Evolutionary conservation across 257 asterid species (phyloP), one percentile per base, ranked within the genome.

Genomic region (Primulina huaijiensis): DNA sequence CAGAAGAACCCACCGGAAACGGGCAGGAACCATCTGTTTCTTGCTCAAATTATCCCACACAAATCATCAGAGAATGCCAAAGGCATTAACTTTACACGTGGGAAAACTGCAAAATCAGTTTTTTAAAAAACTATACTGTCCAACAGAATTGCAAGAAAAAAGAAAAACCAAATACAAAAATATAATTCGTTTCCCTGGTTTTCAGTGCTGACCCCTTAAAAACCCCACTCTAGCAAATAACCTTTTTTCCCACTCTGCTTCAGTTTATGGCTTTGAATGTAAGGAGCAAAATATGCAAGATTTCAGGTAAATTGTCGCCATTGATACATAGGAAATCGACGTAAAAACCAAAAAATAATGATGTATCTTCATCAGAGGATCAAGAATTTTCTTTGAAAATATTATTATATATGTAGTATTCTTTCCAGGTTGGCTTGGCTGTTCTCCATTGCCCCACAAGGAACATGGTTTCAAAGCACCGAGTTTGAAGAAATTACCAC

Each of bases 51-150:
- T 53, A 82, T 78, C 72, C 75, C 70, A 67, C 72, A 77, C 38
- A 65, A 60, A 46, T 56, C 69, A 70, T 72, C 84, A 80, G 87
- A 77, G 81, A 81, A 86, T 53, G 87, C 88, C 79, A 80, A 77
- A 79, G 67, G 82, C 85, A 71, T 85, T 89, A 50, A 40, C 74
- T 74, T 78, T 75, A 83, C 89, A 86, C 87, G 86, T 82, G 81
- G 64, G 77, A 72, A 64, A 75, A 43, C 94, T 81, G 85, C 86
- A 72, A 73, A 77, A 76, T 80, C 78, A 71, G 94, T 86, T 85
- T 68, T 27, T 2, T 52, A 78, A 83, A 64, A 58, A 70, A 14
- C 19, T 65, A 81, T 72, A 73, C 80, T 76, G 74, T 65, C 68
- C 5, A 50, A 80, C 89, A 62, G 77, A 68, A 67, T 35, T 60